Evolutionary conservation across 1,284 basidiomycete genomes (phyloP), one percentile per base, ranked within the genome.

Genomic region (Anthracocystis walkeri): DNA sequence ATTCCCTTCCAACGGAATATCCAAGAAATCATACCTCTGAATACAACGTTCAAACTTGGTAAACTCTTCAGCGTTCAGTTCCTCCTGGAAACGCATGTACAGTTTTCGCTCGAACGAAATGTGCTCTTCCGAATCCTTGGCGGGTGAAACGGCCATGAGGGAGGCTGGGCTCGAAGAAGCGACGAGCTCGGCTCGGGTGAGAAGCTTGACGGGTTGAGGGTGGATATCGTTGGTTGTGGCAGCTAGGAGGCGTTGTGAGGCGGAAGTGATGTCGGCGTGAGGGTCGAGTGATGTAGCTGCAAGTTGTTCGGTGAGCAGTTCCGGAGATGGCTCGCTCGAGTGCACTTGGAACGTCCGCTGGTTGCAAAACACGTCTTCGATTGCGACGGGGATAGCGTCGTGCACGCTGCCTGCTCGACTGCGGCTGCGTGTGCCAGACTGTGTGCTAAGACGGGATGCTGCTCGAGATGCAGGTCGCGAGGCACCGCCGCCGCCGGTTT

Each of bases 331-430:
- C 27, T 75, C 72, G 21, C 54, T 62, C 6, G 72, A 75, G 45
- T 75, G 65, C n/a, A 70, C 69, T 40, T 65, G 40, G 48, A 62
- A 42, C 23, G 72, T 75, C 35, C 46, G 65, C 11, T 52, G 55
- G n/a, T 77, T 70, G 55, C 75, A 79, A 29, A 82, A 82, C 20
- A 82, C 51, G 58, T 82, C 79, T 46, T 82, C 81, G 56, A 77
- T 68, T 11, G 72, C 77, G 16, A 78, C 58, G 0, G 81, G 81
- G 44, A 82, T 80, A 4, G 75, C 67, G 50, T 81, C 81, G 52
- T 82, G 81, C 1, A 82, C 79, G 48, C 77, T 82, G 14, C 80
- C 79, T 3, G 77, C 71, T 20, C 80, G 58, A 59, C 77, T 79
- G 25, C 80, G 73, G 21, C 52, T 54, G 7, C 69, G 75, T 2